Evolutionary conservation across 2,329 filamentous ascomycete genomes (phyloP).

Genomic region (Aspergillus sp.): DNA sequence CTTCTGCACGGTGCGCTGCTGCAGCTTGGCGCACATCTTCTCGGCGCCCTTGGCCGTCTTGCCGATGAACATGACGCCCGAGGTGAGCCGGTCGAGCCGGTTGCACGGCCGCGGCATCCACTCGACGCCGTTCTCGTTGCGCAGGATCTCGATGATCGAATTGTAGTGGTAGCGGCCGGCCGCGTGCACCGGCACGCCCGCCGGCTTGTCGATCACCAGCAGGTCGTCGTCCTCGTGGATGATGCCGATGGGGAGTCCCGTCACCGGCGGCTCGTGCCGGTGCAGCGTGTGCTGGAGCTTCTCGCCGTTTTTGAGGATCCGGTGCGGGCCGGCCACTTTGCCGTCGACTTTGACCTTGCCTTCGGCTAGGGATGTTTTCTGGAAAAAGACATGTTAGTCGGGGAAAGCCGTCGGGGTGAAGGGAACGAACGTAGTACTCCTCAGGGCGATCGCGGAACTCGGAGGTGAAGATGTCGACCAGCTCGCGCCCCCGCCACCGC

Average conservation of each 20-base stretch:
- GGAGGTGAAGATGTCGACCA: slow-evolving; percentile 84
- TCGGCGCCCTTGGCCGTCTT: slow-evolving; percentile 82
- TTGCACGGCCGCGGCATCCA: slow-evolving; percentile 76
- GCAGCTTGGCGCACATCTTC: slow-evolving; percentile 71
- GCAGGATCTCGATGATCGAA: slow-evolving; percentile 89
- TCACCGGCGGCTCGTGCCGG: slow-evolving; percentile 92
- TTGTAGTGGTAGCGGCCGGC: slow-evolving; percentile 96
- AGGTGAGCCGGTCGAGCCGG: slow-evolving; percentile 88
- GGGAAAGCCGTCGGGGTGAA: not conserved
- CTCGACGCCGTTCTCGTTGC: slow-evolving; percentile 63
- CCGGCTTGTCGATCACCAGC: slow-evolving; percentile 95
- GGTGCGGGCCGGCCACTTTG: slow-evolving; percentile 64
- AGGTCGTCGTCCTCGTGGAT: slow-evolving; percentile 91
- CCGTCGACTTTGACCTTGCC: slow-evolving; percentile 82
- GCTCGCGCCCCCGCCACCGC: slow-evolving; percentile 77
- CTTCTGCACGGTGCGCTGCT: slow-evolving; percentile 79
- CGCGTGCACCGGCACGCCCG: slow-evolving; percentile 91
- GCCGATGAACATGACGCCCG: slow-evolving; percentile 96
- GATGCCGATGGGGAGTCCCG: slow-evolving; percentile 72
- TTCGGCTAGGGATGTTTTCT: slow-evolving; percentile 72
- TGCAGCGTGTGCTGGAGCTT: slow-evolving; percentile 90
- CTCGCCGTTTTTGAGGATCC: slow-evolving; percentile 82
- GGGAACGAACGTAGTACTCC: slow-evolving; percentile 73
- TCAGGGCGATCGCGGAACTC: slow-evolving; percentile 87
- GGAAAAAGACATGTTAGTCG: slow-evolving; percentile 3